Evolutionary conservation across 208 protist genomes (phyloP).

Genomic region (Wallacemonas sp.): DNA sequence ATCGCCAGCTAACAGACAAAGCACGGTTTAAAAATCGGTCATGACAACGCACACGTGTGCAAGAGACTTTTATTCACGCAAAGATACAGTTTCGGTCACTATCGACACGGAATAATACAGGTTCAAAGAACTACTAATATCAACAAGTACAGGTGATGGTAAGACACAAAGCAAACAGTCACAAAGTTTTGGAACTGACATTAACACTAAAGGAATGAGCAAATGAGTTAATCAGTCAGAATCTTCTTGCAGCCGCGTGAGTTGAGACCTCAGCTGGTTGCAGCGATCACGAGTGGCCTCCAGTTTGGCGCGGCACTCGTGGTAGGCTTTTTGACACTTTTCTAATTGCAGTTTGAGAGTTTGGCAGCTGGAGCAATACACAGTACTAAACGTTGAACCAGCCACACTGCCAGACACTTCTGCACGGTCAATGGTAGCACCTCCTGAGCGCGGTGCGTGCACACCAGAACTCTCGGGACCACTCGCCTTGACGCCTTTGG

Average conservation of each 20-base stretch:
- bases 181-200: background rate
- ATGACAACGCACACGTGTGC: no score
- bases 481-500: background rate
- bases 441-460: no score
- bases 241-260: background rate
- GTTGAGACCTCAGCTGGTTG: slow-evolving; percentile 7
- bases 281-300: slow-evolving; percentile 3
- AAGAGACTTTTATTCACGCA: no score
- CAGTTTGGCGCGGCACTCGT: slow-evolving; percentile 6
- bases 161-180: background rate
- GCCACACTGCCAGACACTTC: background rate
- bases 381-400: slow-evolving; percentile 1
- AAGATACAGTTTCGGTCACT: no score
- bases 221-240: background rate
- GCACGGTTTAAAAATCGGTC: no score
- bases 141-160: background rate
- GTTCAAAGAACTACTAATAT: no score
- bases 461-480: background rate
- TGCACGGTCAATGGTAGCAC: background rate
- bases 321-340: slow-evolving; percentile 11
- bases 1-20: no score
- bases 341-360: slow-evolving; percentile 1
- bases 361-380: slow-evolving; percentile 1
- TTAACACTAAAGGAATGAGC: background rate
- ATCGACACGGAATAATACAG: no score